Conservation (phyloP, 805 yeast genomes). For the Ogataea wickerhamii region DNA sequence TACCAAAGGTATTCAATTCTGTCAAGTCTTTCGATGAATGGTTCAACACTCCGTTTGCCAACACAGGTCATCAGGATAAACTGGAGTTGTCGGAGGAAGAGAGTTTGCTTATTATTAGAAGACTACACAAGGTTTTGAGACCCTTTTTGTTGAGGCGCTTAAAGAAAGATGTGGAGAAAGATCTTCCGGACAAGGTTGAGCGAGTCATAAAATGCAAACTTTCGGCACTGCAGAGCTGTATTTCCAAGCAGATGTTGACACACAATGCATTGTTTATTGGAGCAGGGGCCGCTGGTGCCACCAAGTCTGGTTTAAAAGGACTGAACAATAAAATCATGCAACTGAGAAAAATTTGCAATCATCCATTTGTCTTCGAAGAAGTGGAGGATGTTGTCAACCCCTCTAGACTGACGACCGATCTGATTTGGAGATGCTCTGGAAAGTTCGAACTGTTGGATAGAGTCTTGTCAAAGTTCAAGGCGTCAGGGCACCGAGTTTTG, state of each 20-base stretch:
- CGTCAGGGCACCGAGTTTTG: slow-evolving; percentile 71
- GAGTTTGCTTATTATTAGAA: slow-evolving; percentile 71
- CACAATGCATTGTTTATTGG: slow-evolving; percentile 67
- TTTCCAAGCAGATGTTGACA: slow-evolving; percentile 76
- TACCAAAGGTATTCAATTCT: slow-evolving; percentile 81
- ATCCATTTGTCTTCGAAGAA: slow-evolving; percentile 83
- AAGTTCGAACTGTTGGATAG: slow-evolving; percentile 77
- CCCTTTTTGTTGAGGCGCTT: slow-evolving; percentile 81
- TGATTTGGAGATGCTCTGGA: slow-evolving; percentile 74
- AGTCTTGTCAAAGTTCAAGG: slow-evolving; percentile 69
- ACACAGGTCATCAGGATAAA: slow-evolving; percentile 78
- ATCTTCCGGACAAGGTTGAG: slow-evolving; percentile 79
- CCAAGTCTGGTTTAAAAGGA: slow-evolving; percentile 69
- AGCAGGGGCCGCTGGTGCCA: slow-evolving; percentile 50
- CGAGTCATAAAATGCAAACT: slow-evolving; percentile 76
- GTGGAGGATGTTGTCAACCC: slow-evolving; percentile 71
- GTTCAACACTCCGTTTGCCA: slow-evolving; percentile 87
- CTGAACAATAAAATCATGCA: slow-evolving; percentile 83
- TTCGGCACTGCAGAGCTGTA: slow-evolving; percentile 64
- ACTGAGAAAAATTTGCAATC: slow-evolving; percentile 78
- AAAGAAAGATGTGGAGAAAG: slow-evolving; percentile 84
- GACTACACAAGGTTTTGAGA: slow-evolving; percentile 82
- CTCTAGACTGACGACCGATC: slow-evolving; percentile 55
- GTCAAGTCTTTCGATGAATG: slow-evolving; percentile 85
- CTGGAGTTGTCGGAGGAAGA: slow-evolving; percentile 84